Base-by-base conservation (phyloP, 371 early-diverging fungal species). In the Fennellomyces sp. region DNA sequence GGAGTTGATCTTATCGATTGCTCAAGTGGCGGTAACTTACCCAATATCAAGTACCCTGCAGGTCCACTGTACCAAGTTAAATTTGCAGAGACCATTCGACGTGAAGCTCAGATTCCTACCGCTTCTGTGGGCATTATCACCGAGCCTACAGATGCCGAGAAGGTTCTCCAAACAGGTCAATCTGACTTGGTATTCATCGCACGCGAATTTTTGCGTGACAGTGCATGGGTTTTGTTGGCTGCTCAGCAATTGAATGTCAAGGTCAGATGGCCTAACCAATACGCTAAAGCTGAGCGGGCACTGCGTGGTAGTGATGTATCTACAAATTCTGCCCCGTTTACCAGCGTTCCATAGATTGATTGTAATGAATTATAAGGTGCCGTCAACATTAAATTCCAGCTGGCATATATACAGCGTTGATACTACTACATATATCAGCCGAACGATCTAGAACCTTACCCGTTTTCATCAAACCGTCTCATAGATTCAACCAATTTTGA, bases 181-280 rank as follows among this genome's bases (percentile, higher is more conserved):
- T 94, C 94, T 0, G 95, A 96, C 69, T 52, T 87, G n/a, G 73
- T 95, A 1, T 77, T 89, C 2, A 65, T 89, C 10, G 97, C 83
- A 2, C 83, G 96, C 25, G 85, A 85, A 50, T 90, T 91, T 60
- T 68, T 97, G 66, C 66, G 89, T 17, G 82, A 94, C 30, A 57
- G 58, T 38, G 35, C 48, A n/a, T 69, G 56, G 57, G 60, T 59
- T 52, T 35, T 64, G 25, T 17, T 30, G 1, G 82, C 85, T 6
- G 88, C 84, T 23, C 62, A 69, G 25, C 85, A 87, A 41, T 72
- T 94, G 6, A 85, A 83, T 13, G 88, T 88, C 1, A 70, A 82
- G 11, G 77, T 87, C 30, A 71, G 82, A 56, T 87, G 85, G 76
- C 75, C 88, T 0, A 68, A 76, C 6, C 93, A 94, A 72, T 92